Evolutionary conservation across 805 yeast species (phyloP).

Genomic region (Zygoascus ofunaensis): DNA sequence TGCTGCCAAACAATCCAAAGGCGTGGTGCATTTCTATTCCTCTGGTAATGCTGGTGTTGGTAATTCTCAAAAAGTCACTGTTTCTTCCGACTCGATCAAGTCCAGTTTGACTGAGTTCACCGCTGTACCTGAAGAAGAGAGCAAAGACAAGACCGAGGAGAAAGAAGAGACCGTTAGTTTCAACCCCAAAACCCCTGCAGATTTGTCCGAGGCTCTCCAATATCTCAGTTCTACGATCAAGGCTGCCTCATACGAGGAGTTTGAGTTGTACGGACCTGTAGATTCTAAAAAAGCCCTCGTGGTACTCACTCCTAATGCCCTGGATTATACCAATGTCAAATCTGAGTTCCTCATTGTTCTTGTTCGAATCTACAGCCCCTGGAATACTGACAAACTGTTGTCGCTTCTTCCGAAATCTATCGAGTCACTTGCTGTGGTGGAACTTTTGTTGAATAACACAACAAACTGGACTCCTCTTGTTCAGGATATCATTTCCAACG

Average conservation of each 20-base stretch:
- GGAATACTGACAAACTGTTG: constrained; percentile 45
- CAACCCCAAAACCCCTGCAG: background rate
- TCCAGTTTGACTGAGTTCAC: background rate
- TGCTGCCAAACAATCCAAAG: constrained; percentile 38
- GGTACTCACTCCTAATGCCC: background rate
- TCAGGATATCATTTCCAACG: constrained; percentile 63
- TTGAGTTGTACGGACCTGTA: background rate
- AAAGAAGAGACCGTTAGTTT: background rate
- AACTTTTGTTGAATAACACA: constrained; percentile 45
- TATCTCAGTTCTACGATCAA: background rate
- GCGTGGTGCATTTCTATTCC: constrained; percentile 66
- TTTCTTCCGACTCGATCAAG: constrained; percentile 18
- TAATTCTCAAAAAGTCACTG: constrained; percentile 6
- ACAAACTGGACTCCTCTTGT: constrained; percentile 59
- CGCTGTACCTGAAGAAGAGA: background rate
- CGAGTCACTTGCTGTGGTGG: constrained; percentile 50
- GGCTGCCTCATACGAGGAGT: background rate
- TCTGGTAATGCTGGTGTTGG: constrained; percentile 7
- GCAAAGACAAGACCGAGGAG: background rate
- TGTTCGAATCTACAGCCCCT: constrained; percentile 66
- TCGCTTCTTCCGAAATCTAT: constrained; percentile 45
- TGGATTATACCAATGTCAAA: background rate
- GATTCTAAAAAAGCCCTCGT: background rate
- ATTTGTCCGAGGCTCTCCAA: background rate
- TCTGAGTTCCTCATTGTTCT: constrained; percentile 40